A percentile compares a stretch with the other conserved stretches of the same genome.
These are phyloP conservation scores for Butyriboletus loyo DNA, from an alignment of 768 basidiomycete species.

Conservation along the genomic window DNA sequence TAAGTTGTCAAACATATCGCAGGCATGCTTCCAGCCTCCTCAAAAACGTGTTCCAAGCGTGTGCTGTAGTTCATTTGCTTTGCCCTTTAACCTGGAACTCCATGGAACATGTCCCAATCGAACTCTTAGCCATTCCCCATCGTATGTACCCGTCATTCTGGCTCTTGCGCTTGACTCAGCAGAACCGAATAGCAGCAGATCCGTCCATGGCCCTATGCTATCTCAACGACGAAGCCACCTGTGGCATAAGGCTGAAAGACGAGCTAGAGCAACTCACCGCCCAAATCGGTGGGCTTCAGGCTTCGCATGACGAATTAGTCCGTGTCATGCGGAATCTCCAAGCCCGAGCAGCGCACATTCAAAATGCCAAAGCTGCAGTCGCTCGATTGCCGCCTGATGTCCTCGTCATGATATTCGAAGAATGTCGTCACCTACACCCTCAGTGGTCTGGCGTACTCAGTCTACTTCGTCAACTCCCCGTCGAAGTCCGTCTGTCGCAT, in stretches of 20 bases:
- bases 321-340: slow-evolving; percentile 27
- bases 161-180: slow-evolving; percentile 4
- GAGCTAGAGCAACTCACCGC: slow-evolving; percentile 26
- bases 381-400: slow-evolving; percentile 31
- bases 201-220: slow-evolving; percentile 25
- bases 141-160: slow-evolving; percentile 15
- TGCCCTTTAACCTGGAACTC: slow-evolving; percentile 27
- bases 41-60: slow-evolving; percentile 32
- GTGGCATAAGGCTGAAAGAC: slow-evolving; percentile 9
- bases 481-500: slow-evolving; percentile 34
- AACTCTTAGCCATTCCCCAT: slow-evolving; percentile 18
- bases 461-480: slow-evolving; percentile 31
- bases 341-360: slow-evolving; percentile 30
- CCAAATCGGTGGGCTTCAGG: slow-evolving; percentile 27
- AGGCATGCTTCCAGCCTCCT: slow-evolving; percentile 11
- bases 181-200: slow-evolving; percentile 3
- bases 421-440: slow-evolving; percentile 29
- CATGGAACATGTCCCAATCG: slow-evolving; percentile 20
- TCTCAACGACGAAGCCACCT: slow-evolving; percentile 16
- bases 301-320: slow-evolving; percentile 28
- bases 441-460: slow-evolving; percentile 33
- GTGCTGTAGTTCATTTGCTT: slow-evolving; percentile 12
- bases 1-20: slow-evolving; percentile 19
- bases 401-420: slow-evolving; percentile 32
- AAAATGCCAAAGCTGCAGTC: slow-evolving; percentile 28